Evolutionary conservation across 1,284 basidiomycete genomes (phyloP).

Genomic region (Cutaneotrichosporon sp.): DNA sequence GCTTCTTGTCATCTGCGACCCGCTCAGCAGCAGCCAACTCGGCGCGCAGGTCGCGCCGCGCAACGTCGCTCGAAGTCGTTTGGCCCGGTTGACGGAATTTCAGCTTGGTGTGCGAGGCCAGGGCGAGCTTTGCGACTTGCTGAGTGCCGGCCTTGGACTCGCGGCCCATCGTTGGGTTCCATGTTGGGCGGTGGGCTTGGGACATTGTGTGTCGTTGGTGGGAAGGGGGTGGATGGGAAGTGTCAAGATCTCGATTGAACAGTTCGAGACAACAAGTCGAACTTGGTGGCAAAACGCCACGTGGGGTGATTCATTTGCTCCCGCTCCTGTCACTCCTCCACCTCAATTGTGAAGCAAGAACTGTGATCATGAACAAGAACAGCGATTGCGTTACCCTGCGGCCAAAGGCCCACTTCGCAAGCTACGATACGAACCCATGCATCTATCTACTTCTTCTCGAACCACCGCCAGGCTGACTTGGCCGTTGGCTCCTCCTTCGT

Average conservation of each 20-base stretch:
- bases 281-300: not conserved
- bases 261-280: not conserved
- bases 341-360: not conserved
- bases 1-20: conserved; percentile 78
- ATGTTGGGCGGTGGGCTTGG: conserved; percentile 53
- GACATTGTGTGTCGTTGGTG: conserved; percentile 42
- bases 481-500: not conserved
- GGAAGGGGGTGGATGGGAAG: not conserved
- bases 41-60: conserved; percentile 72
- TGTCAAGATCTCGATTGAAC: not conserved
- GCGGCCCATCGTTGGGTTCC: conserved; percentile 52
- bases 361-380: not conserved
- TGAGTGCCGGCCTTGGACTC: conserved; percentile 74
- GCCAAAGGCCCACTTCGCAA: too few relatives aligned
- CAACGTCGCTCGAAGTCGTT: conserved; percentile 70
- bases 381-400: not conserved
- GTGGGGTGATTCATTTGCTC: conserved; percentile 7
- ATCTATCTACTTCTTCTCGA: conserved; percentile 11
- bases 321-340: not conserved
- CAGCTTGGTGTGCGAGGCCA: conserved; percentile 90
- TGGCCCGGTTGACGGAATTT: conserved; percentile 92
- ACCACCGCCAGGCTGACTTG: conserved; percentile 12
- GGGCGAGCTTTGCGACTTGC: conserved; percentile 82
- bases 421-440: conserved; percentile 3
- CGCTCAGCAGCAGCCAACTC: conserved; percentile 79